These are phyloP conservation scores for Geopyxis carbonaria DNA, from an alignment of 495 filamentous ascomycete genomes.

Conservation along the genomic window DNA sequence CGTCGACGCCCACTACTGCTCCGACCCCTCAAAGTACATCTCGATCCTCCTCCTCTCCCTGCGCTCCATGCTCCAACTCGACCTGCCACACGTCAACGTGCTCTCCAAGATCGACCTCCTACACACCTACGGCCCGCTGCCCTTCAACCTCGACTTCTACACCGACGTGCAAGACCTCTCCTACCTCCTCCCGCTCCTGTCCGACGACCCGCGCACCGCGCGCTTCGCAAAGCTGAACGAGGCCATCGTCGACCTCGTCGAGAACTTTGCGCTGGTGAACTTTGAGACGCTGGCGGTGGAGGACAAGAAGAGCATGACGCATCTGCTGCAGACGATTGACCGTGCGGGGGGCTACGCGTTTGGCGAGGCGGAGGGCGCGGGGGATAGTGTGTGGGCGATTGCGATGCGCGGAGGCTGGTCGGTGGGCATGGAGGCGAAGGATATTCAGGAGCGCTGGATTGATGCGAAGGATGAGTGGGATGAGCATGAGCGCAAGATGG, in stretches of 20 bases:
- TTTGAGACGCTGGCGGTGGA: slow-evolving; percentile 94
- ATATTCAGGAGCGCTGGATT: slow-evolving; percentile 91
- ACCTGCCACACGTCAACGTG: slow-evolving; percentile 86
- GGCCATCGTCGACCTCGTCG: slow-evolving; percentile 70
- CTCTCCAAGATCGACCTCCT: slow-evolving; percentile 95
- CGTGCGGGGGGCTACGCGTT: slow-evolving; percentile 86
- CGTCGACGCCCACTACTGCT: slow-evolving; percentile 79
- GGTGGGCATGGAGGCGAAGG: slow-evolving; percentile 69
- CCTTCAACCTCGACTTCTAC: slow-evolving; percentile 91
- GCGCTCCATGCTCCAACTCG: slow-evolving; percentile 93
- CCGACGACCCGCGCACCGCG: slow-evolving; percentile 35
- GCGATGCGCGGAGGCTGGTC: slow-evolving; percentile 49
- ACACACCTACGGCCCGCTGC: slow-evolving; percentile 56
- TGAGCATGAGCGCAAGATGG: slow-evolving; percentile 52
- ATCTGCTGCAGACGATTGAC: slow-evolving; percentile 69
- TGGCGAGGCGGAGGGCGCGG: slow-evolving; percentile 74
- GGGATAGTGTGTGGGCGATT: slow-evolving; percentile 86
- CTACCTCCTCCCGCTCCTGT: slow-evolving; percentile 65
- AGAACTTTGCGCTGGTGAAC: slow-evolving; percentile 71
- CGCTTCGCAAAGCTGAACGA: slow-evolving; percentile 74
- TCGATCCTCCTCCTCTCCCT: slow-evolving; percentile 82
- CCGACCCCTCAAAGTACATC: slow-evolving; percentile 82
- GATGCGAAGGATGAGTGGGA: slow-evolving; percentile 80
- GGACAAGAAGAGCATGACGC: slow-evolving; percentile 91
- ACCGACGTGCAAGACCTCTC: slow-evolving; percentile 91